Percentiles rank a stretch among this genome's conserved stretches.
These are phyloP conservation scores for Hygrocybe coccinea DNA, from an alignment of 768 basidiomycete genomes.

Conservation along the genomic window DNA sequence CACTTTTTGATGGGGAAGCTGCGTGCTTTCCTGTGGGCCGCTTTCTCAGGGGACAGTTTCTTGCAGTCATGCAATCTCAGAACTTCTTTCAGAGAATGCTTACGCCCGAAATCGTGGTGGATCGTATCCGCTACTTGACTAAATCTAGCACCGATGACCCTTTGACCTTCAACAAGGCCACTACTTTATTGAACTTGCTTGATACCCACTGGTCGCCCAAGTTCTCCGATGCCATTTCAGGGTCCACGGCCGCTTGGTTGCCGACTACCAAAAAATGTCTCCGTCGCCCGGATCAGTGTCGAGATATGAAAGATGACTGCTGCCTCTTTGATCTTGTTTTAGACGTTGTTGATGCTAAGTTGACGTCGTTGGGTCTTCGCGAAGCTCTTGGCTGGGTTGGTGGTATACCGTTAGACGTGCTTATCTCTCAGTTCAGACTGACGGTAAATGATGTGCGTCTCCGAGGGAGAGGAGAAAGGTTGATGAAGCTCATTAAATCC, in stretches of 20 bases:
- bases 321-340: constrained; percentile 41
- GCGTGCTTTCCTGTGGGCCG: background rate
- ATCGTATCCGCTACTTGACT: constrained; percentile 35
- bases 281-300: constrained; percentile 24
- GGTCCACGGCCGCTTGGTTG: constrained; percentile 29
- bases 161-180: background rate
- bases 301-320: constrained; percentile 18
- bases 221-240: constrained; percentile 8
- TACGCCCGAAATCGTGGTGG: constrained; percentile 28
- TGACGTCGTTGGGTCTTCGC: constrained; percentile 28
- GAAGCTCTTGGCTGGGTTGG: constrained; percentile 38
- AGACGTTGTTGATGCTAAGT: constrained; percentile 22
- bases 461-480: background rate
- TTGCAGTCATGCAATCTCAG: background rate
- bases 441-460: constrained; percentile 22
- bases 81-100: constrained; percentile 14
- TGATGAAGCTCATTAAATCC: background rate
- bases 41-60: constrained; percentile 1
- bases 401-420: constrained; percentile 25
- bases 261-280: constrained; percentile 34
- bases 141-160: background rate
- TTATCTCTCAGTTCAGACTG: constrained; percentile 32
- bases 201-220: constrained; percentile 14
- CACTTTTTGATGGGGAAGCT: constrained; percentile 16
- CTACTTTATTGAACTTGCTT: no score